Evolutionary conservation across 306 rosid genomes (phyloP).

Genomic region (Acacia crassicarpa): DNA sequence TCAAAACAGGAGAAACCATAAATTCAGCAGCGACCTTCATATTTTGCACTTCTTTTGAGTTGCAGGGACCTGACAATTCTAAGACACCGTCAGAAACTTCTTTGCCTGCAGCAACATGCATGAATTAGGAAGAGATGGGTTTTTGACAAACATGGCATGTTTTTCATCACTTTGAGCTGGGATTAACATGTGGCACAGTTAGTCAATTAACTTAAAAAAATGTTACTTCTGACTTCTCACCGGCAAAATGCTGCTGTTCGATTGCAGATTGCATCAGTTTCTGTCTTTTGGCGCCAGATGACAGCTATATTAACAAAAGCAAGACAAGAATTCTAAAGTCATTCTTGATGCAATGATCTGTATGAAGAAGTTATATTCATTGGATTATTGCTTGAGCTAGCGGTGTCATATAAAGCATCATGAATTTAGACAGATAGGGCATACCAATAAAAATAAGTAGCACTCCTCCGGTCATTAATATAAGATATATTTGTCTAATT

Average conservation of each 20-base stretch:
- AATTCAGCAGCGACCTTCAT: constrained; percentile 31
- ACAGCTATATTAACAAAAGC: constrained; percentile 41
- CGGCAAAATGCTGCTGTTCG: constrained; percentile 37
- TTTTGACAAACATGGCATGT: constrained; percentile 21
- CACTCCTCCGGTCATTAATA: too few relatives aligned
- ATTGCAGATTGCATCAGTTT: constrained; percentile 42
- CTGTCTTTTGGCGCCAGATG: constrained; percentile 52
- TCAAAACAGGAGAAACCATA: constrained; percentile 27
- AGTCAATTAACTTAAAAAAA: background rate
- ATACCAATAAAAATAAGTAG: background rate
- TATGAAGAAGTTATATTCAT: background rate
- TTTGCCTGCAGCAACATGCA: constrained; percentile 45
- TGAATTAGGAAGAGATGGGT: constrained; percentile 13
- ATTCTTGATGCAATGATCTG: constrained; percentile 7
- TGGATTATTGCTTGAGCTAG: background rate
- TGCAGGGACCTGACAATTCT: constrained; percentile 31
- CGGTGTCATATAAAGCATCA: background rate
- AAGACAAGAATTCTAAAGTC: constrained; percentile 25
- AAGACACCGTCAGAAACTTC: constrained; percentile 36
- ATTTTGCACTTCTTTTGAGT: constrained; percentile 28
- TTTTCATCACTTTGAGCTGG: constrained; percentile 13
- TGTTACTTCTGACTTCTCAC: constrained; percentile 37
- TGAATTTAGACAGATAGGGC: constrained; percentile 5
- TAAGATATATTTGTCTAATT: too few relatives aligned
- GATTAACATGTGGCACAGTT: background rate